Evolutionary conservation across 805 yeast species (phyloP), one percentile per base, ranked within the genome.

Genomic region (Hanseniaspora occidentalis): DNA sequence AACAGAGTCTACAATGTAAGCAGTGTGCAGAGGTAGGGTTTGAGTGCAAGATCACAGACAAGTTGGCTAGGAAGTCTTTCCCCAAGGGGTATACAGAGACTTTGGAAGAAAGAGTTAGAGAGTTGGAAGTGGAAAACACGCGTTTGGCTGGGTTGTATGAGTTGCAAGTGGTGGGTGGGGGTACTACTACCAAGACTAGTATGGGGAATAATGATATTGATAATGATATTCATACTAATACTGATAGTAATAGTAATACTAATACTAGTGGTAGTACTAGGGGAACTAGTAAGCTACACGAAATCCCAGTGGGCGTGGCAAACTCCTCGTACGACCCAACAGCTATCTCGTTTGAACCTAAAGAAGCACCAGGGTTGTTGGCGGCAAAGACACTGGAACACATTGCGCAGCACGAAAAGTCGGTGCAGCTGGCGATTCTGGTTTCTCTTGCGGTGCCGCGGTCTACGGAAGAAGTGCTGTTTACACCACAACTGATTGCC

Each of bases 11-110:
- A 3, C 75, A 72, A 48, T 86, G 96, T 56, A 73, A 89, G 0
- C 80, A 82, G 44, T 86, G 96, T 65, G 77, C 75, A 10, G 70
- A 77, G 6, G 92, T 84, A 3, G 96, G 95, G 3, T 71, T 86
- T 43, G 89, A 84, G 47, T 86, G 96, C 58, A 79, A 79, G 42
- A 81, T 84, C n/a, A 77, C 88, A 14, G 95, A 86, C 54, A 79
- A 80, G 49, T 65, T 86, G n/a, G 73, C 88, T 1, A 69, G 96
- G 43, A 67, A 88, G 46, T 89, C 95, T 0, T 86, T 79, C 52
- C 96, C 96, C 0, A 70, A 94, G 54, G 96, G 96, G 0, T 86
- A 86, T 52, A 86, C 96, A 0, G 96, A 86, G 60, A 78, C 86
- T 2, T 58, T 86, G 40, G 96, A 86, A 55, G 94, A 84, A 52